phyloP scores from a whole-genome alignment of 495 filamentous ascomycete species.

The Rhypophila decipiens region DNA sequence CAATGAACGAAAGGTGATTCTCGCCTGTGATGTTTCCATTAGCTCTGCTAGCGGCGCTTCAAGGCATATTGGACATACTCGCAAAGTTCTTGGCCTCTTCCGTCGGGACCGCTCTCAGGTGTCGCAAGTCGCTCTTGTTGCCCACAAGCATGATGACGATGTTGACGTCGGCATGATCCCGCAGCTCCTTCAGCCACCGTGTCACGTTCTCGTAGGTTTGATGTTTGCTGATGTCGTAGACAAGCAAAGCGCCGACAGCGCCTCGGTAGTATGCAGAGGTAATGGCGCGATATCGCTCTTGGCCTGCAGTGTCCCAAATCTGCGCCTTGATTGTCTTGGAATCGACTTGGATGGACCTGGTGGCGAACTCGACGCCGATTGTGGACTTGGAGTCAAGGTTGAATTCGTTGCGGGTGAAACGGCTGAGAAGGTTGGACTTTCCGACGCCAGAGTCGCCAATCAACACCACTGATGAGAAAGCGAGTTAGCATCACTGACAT shows the following conservation, averaged over 20 bases:
- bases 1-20: constrained; percentile 95
- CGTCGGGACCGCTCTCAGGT: constrained; percentile 93
- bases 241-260: constrained; percentile 92
- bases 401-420: constrained; percentile 99
- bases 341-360: constrained; percentile 97
- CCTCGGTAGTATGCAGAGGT: constrained; percentile 98
- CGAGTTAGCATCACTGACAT: constrained; percentile 26
- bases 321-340: constrained; percentile 99
- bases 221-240: constrained; percentile 99
- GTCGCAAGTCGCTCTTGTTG: constrained; percentile 99
- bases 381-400: constrained; percentile 99
- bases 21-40: constrained; percentile 53
- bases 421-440: constrained; percentile 98
- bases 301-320: constrained; percentile 99
- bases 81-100: constrained; percentile 98
- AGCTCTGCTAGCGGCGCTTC: not conserved
- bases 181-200: constrained; percentile 97
- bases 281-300: constrained; percentile 98
- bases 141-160: constrained; percentile 99
- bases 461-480: constrained; percentile 68
- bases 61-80: constrained; percentile 51
- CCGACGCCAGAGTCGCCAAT: constrained; percentile 99
- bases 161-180: constrained; percentile 96
- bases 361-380: constrained; percentile 99
- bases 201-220: constrained; percentile 99